phyloP scores from a whole-genome alignment of 2,329 filamentous ascomycete species.

The Cladobotryum mycophilum region DNA sequence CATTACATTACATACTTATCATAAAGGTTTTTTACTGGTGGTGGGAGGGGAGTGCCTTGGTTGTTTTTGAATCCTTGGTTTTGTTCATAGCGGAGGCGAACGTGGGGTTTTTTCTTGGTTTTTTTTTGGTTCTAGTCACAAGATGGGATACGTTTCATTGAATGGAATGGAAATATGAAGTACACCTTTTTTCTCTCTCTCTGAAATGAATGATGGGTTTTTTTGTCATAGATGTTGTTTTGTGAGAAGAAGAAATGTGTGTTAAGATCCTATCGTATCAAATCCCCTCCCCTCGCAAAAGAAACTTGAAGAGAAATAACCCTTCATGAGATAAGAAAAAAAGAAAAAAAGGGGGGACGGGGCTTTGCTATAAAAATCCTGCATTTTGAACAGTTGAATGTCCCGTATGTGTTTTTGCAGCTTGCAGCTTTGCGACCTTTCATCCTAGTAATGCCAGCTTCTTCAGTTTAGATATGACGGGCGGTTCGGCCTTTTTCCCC shows the following conservation, averaged over 20 bases:
- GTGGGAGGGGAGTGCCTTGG: conserved; percentile 1
- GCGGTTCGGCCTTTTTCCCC: conserved; percentile 40
- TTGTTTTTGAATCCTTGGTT: conserved; percentile 1
- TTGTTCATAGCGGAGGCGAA: conserved; percentile 30
- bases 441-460: conserved; percentile 46
- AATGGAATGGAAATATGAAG: conserved; percentile 8
- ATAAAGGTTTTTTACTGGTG: background rate
- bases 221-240: too few species aligned
- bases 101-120: conserved; percentile 15
- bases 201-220: too few species aligned
- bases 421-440: conserved; percentile 6
- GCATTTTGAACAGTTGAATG: background rate
- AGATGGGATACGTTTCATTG: too few species aligned
- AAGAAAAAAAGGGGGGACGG: too few species aligned
- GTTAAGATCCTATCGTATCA: too few species aligned
- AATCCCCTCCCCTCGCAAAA: too few species aligned
- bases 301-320: background rate
- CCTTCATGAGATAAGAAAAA: background rate
- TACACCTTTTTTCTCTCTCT: background rate
- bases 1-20: background rate
- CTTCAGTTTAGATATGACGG: conserved; percentile 42
- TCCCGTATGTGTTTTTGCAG: background rate
- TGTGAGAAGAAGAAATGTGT: too few species aligned
- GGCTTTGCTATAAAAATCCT: background rate
- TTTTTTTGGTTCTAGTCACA: too few species aligned